Base-by-base conservation (phyloP, 768 basidiomycete species). In the Podaxis sp. region DNA sequence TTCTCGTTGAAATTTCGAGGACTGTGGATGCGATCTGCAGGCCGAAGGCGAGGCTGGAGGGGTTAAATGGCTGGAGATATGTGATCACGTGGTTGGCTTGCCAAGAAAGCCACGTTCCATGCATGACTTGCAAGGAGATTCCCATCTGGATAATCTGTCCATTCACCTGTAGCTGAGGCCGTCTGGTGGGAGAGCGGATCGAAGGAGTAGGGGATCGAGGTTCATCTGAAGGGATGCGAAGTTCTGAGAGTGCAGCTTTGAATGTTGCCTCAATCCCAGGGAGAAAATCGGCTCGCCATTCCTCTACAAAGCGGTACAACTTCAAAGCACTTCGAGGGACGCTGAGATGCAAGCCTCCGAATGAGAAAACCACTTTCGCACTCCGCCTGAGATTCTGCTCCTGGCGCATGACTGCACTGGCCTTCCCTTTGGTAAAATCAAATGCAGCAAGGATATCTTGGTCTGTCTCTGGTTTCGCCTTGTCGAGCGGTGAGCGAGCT, bases 31-130 rank as follows among this genome's bases (percentile, higher is more conserved):
- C 77, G 46, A 87, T 74, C 70, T 88, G 88, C 15, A 90, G 66
- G 7, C 91, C 93, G 69, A 91, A 90, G 2, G 77, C 72, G 58
- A 76, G 8, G 68, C 70, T 51, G 70, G 64, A 47, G 73, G 76
- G 8, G 76, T 73, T 36, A 69, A 65, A 17, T 15, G 79, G 81
- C 47, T 81, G 77, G 29, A 82, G 43, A 67, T 85, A 86, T 1
- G 72, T 73, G 7, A 84, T 72, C 0, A 77, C 80, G 55, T 85
- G 75, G 59, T 82, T 76, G 22, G 86, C 74, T 61, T 87, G 83
- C 90, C 88, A 93, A 7, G 89, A 87, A 36, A 94, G 73, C 92
- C 92, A 94, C 1, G 91, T 94, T 19, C 91, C 91, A 64, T 88
- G 90, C 89, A 94, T 92, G 43, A 94, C 86, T 67, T 93, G 92